These are phyloP conservation scores for Ulmus americana DNA, from an alignment of 331 rosid species.

Conservation along the genomic window DNA sequence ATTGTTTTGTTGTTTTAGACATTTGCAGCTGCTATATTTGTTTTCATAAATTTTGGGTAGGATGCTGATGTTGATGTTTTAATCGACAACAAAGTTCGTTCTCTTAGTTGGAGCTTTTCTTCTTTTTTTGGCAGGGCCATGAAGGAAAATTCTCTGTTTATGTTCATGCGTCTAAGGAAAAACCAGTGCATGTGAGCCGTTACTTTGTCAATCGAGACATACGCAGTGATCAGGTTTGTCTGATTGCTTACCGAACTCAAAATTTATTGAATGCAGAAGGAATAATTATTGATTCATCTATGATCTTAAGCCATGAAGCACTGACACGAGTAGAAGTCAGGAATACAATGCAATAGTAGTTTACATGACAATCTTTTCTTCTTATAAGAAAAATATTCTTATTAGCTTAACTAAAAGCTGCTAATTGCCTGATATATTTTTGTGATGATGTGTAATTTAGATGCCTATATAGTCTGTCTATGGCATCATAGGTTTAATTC, in stretches of 20 bases:
- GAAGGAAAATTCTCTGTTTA: constrained; percentile 93
- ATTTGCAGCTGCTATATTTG: background rate
- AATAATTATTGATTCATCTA: too few species aligned
- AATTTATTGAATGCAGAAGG: too few species aligned
- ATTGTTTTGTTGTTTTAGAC: background rate
- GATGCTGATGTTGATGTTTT: background rate
- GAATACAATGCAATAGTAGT: too few species aligned
- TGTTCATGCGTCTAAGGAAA: constrained; percentile 84
- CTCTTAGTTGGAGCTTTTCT: constrained; percentile 16
- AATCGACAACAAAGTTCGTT: background rate
- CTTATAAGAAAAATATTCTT: too few species aligned
- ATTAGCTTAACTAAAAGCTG: too few species aligned
- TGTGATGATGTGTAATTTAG: too few species aligned
- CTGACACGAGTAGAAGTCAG: too few species aligned
- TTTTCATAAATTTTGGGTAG: background rate
- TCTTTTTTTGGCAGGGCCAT: constrained; percentile 70
- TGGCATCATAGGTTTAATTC: too few species aligned
- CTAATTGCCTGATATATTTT: too few species aligned
- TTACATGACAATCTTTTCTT: too few species aligned
- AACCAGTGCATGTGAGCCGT: constrained; percentile 81
- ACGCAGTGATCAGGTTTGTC: constrained; percentile 79
- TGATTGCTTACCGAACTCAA: background rate
- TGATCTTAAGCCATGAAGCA: too few species aligned
- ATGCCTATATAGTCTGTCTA: too few species aligned
- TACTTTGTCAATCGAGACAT: constrained; percentile 67